Conservation (phyloP, 1,139 yeast genomes). For the Kluyveromyces sp. region DNA sequence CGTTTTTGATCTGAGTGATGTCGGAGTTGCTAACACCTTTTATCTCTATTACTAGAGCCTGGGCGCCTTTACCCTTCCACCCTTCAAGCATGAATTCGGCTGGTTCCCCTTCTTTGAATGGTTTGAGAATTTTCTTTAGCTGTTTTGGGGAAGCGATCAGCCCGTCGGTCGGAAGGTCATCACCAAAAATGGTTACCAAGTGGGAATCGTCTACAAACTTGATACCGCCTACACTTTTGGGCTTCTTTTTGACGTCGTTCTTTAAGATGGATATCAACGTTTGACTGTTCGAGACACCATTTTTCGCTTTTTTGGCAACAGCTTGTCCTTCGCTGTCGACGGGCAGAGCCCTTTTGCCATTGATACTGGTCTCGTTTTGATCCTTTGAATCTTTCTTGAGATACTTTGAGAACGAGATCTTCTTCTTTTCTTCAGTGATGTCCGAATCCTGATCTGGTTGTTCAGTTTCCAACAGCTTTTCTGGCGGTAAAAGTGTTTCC, state of each 20-base stretch:
- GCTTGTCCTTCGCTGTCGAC: slow-evolving; percentile 7
- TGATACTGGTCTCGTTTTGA: slow-evolving; percentile 11
- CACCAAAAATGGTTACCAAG: slow-evolving; percentile 29
- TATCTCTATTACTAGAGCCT: slow-evolving; percentile 12
- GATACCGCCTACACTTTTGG: slow-evolving; percentile 14
- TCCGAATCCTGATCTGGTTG: neutral
- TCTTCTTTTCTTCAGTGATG: slow-evolving; percentile 23
- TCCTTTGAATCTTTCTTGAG: slow-evolving; percentile 23
- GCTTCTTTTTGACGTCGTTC: slow-evolving; percentile 11
- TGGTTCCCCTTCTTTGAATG: slow-evolving; percentile 32
- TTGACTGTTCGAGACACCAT: slow-evolving; percentile 3
- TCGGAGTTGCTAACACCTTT: slow-evolving; percentile 20
- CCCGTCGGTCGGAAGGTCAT: slow-evolving; percentile 28
- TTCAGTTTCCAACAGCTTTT: neutral
- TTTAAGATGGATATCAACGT: slow-evolving; percentile 21
- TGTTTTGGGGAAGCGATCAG: slow-evolving; percentile 26
- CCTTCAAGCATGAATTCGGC: slow-evolving; percentile 23
- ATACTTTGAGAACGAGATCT: slow-evolving; percentile 31
- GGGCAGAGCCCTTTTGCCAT: slow-evolving; percentile 15
- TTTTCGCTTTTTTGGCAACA: neutral
- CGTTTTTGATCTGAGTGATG: slow-evolving; percentile 26
- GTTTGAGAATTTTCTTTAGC: slow-evolving; percentile 28
- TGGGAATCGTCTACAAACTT: slow-evolving; percentile 25
- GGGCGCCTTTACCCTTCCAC: slow-evolving; percentile 16
- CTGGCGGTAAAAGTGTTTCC: slow-evolving; percentile 4